Base-by-base conservation (phyloP, 129 eudicot genomes). In the Centaurea solstitialis region DNA sequence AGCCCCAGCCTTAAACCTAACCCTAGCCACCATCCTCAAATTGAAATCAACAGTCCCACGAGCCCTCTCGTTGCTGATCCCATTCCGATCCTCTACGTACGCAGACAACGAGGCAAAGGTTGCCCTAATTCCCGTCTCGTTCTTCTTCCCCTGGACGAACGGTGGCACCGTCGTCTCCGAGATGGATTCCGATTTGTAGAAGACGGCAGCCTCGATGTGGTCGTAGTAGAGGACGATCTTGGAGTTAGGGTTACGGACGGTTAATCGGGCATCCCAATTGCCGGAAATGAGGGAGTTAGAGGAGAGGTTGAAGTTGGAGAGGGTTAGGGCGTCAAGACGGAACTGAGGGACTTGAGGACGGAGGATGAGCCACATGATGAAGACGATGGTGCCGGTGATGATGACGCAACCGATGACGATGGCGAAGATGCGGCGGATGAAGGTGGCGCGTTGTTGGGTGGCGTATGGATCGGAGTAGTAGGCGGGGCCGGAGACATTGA, bases 361-460 rank as follows among this genome's bases (percentile, higher is more conserved):
- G 87, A 94, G 94, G 64, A 94, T 72, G 3, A 92, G 89, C 96
- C 96, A 94, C 15, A 89, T 78, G 77, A 90, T 90, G 90, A 94
- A 86, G 68, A 87, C 24, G 45, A 90, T 35, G 40, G 91, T 90
- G 21, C 96, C 94, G 86, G 81, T 40, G 89, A 92, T 80, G 86
- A 94, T 75, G 35, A 94, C 38, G 45, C 75, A 71, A 8, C 82
- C 89, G 80, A 94, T 86, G 6, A 92, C 33, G 35, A 87, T 68
- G 73, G 89, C 85, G 79, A 89, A 79, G 81, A 94, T 35, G 71
- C 96, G 93, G 87, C 97, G 96, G 89, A 90, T 77, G 80, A 91
- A 86, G 85, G 87, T 85, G 84, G 89, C 82, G 78, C 94, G 98
- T 41, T 85, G 96, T 22, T 82, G 97, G 68, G 82, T 74, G 67